Evolutionary conservation across 2,329 filamentous ascomycete genomes (phyloP).

Genomic region (Alternaria arbusti): DNA sequence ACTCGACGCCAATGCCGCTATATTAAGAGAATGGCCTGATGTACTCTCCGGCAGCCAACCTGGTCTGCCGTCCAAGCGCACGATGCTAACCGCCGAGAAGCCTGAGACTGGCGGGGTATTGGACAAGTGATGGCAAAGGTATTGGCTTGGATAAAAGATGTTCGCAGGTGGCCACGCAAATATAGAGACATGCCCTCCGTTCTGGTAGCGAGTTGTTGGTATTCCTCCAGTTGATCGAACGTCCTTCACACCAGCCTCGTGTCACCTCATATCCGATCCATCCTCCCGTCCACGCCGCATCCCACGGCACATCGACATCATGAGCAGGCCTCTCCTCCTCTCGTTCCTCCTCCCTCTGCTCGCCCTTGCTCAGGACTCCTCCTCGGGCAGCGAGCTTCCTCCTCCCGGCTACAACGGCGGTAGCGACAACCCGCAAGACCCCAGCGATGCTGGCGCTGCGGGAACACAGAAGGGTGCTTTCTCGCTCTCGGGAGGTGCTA

Average conservation of each 20-base stretch:
- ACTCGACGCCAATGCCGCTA: slow-evolving; percentile 36
- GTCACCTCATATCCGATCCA: slow-evolving; percentile 31
- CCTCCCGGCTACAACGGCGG: slow-evolving; percentile 46
- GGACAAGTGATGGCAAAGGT: slow-evolving; percentile 22
- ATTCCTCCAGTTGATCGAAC: slow-evolving; percentile 37
- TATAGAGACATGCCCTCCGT: slow-evolving; percentile 42
- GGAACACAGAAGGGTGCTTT: slow-evolving; percentile 67
- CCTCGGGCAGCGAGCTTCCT: slow-evolving; percentile 25
- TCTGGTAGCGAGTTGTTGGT: slow-evolving; percentile 34
- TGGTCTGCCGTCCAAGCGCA: slow-evolving; percentile 31
- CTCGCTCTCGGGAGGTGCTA: slow-evolving; percentile 69
- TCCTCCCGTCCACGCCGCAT: slow-evolving; percentile 22
- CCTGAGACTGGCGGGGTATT: slow-evolving; percentile 34
- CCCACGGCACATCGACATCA: slow-evolving; percentile 23
- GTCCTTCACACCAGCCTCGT: slow-evolving; percentile 38
- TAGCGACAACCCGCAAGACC: slow-evolving; percentile 44
- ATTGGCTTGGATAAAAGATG: slow-evolving; percentile 30
- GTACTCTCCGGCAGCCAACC: slow-evolving; percentile 27
- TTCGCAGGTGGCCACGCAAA: slow-evolving; percentile 30
- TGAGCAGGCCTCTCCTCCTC: slow-evolving; percentile 35
- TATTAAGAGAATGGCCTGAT: slow-evolving; percentile 36
- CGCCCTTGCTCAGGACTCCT: slow-evolving; percentile 35
- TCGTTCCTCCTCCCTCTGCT: slow-evolving; percentile 36
- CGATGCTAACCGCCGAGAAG: slow-evolving; percentile 40
- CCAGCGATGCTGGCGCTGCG: slow-evolving; percentile 65